A percentile compares a stretch with the other conserved stretches of the same genome.
Evolutionary conservation across 1,139 yeast species (phyloP).

Genomic region (Scheffersomyces quercinus): DNA sequence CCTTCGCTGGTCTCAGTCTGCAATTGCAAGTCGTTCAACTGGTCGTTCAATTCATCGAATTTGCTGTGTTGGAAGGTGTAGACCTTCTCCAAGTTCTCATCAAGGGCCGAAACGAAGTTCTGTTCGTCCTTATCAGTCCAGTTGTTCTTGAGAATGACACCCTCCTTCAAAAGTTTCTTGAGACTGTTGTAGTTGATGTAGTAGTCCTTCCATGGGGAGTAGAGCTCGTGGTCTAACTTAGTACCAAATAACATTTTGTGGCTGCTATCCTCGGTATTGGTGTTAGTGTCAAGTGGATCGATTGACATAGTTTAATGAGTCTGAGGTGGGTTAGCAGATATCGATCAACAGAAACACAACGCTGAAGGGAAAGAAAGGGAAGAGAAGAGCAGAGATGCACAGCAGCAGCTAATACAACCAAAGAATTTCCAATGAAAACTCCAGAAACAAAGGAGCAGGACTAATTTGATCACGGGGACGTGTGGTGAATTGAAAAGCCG

Average conservation of each 20-base stretch:
- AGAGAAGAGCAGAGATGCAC: too few species aligned
- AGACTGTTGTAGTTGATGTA: conserved; percentile 78
- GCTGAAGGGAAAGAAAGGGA: too few species aligned
- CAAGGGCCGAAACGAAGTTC: conserved; percentile 77
- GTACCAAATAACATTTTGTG: conserved; percentile 78
- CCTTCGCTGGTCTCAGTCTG: conserved; percentile 32
- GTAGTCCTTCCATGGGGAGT: conserved; percentile 85
- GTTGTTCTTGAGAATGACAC: conserved; percentile 51
- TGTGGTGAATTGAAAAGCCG: too few species aligned
- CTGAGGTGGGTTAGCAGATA: too few species aligned
- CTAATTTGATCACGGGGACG: too few species aligned
- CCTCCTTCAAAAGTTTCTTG: conserved; percentile 82
- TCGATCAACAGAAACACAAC: too few species aligned
- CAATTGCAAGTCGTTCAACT: conserved; percentile 62
- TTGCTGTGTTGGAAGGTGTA: conserved; percentile 77
- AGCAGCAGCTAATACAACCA: too few species aligned
- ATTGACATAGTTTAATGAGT: neutral
- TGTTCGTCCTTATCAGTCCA: conserved; percentile 62
- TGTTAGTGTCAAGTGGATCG: conserved; percentile 1
- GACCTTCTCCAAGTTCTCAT: conserved; percentile 87
- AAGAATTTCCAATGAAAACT: too few species aligned
- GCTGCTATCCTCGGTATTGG: conserved; percentile 1
- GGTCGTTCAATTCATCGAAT: conserved; percentile 67
- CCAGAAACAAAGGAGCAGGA: too few species aligned
- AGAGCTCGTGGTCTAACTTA: conserved; percentile 76